phyloP scores from a whole-genome alignment of 2,329 filamentous ascomycete species.

The Diplodia scrobiculata region DNA sequence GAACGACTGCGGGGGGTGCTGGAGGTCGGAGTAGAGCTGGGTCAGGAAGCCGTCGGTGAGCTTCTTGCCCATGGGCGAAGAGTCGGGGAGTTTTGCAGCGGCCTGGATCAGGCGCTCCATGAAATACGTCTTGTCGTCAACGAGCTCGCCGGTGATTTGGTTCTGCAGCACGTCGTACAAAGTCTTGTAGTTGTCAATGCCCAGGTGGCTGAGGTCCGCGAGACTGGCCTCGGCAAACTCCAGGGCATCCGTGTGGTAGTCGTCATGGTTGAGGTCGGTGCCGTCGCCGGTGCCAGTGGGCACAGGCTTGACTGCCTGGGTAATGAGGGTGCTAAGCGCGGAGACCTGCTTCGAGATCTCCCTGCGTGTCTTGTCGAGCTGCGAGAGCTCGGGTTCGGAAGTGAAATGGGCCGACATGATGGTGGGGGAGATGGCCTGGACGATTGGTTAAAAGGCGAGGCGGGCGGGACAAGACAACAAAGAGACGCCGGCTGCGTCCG shows the following conservation, averaged over 20 bases:
- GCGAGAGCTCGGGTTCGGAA: conserved; percentile 26
- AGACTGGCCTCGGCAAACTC: conserved; percentile 41
- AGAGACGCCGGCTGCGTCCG: not conserved
- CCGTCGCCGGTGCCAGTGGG: conserved; percentile 50
- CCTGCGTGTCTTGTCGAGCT: conserved; percentile 25
- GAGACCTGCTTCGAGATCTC: conserved; percentile 13
- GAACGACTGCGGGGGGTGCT: conserved; percentile 52
- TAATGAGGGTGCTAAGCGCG: conserved; percentile 36
- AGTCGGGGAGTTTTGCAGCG: conserved; percentile 49
- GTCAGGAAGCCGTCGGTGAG: conserved; percentile 51
- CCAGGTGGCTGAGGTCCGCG: conserved; percentile 40
- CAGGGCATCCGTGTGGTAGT: conserved; percentile 37
- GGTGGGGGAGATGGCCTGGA: not conserved
- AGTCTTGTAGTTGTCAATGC: conserved; percentile 43
- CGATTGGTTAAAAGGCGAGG: not conserved
- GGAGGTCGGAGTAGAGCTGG: conserved; percentile 52
- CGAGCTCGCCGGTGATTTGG: conserved; percentile 53
- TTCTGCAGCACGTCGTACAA: conserved; percentile 43
- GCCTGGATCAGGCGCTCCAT: conserved; percentile 61
- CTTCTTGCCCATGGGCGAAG: conserved; percentile 43
- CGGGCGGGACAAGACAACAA: not conserved
- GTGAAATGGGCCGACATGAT: conserved; percentile 20
- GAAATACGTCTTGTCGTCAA: conserved; percentile 64
- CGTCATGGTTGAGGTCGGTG: conserved; percentile 42
- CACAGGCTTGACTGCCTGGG: conserved; percentile 38